Base-by-base conservation (phyloP, 2,329 filamentous ascomycete species). In the Cyphellophora attinorum region DNA sequence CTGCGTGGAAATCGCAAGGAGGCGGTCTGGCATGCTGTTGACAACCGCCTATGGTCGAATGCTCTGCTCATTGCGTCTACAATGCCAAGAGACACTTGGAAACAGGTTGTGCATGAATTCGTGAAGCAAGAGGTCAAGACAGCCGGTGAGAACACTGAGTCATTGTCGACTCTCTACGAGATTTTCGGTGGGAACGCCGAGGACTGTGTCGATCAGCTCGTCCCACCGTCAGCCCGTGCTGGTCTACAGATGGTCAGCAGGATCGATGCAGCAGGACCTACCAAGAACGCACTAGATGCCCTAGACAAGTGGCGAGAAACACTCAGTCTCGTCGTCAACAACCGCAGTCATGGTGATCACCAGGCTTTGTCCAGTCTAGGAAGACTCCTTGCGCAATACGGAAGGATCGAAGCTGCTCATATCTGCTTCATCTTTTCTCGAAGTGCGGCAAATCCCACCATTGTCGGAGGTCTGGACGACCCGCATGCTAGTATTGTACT, bases 291-390 rank as follows among this genome's bases (percentile, higher is more conserved):
- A 1, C 67, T 89, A 4, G 82, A 85, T 50, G 91, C 91, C 4
- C 66, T 98, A 13, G 84, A 96, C 50, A 86, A 86, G 56, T 98
- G 91, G 91, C 78, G 79, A 28, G 91, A 98, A 58, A 95, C 91
- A 0, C 64, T 96, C 25, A 76, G 80, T 2, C 65, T 98, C 39
- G 75, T 96, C 16, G 60, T 95, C 27, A 89, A 83, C 60, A 98
- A 98, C 58, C 78, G 91, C 41, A 94, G 82, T 42, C 60, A 72
- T 2, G 80, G 84, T 17, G 91, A 98, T 57, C 70, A 73, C 6
- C 74, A 78, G 38, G 86, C 86, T 5, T 62, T 98, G 17, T 69
- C 82, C 36, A 77, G 85, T 1, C 70, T 98, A 17, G 89, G 89
- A 11, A 82, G 76, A 42, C 68, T 99, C 8, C 65, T 99, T 11